Conservation (phyloP, 1,284 basidiomycete genomes). For the Cryptococcus amylolentus region DNA sequence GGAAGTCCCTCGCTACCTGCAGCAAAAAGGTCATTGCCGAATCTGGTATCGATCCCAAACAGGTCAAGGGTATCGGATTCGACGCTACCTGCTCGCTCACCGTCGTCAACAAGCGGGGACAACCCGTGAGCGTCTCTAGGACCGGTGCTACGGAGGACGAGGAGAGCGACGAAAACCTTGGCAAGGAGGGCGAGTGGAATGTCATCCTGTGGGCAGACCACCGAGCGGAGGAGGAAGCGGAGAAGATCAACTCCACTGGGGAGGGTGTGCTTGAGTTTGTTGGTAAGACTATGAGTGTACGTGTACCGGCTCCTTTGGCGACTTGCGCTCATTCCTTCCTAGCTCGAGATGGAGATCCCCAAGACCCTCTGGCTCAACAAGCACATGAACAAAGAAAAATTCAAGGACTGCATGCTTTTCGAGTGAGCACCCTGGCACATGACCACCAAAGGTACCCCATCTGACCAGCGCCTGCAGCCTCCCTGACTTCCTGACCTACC, state of each 20-base stretch:
- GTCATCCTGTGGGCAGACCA: slow-evolving; percentile 87
- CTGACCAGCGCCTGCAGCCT: slow-evolving; percentile 50
- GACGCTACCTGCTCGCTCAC: slow-evolving; percentile 97
- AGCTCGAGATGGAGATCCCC: slow-evolving; percentile 96
- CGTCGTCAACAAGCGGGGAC: slow-evolving; percentile 70
- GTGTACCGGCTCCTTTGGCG: slow-evolving; percentile 38
- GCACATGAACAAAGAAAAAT: slow-evolving; percentile 71
- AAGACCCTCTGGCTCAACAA: slow-evolving; percentile 96
- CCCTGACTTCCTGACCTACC: slow-evolving; percentile 93
- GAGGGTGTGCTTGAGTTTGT: slow-evolving; percentile 90
- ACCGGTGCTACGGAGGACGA: slow-evolving; percentile 18
- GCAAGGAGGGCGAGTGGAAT: slow-evolving; percentile 68
- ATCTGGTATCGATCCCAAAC: slow-evolving; percentile 60
- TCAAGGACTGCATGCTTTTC: slow-evolving; percentile 85
- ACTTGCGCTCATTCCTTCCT: slow-evolving; percentile 1
- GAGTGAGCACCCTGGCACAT: slow-evolving; percentile 55
- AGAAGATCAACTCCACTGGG: slow-evolving; percentile 79
- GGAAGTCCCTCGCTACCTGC: slow-evolving; percentile 69
- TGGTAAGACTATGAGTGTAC: slow-evolving; percentile 91
- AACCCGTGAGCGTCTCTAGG: slow-evolving; percentile 74
- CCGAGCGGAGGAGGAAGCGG: slow-evolving; percentile 86
- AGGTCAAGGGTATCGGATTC: slow-evolving; percentile 87
- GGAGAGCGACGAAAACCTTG: slow-evolving; percentile 47
- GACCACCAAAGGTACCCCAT: not conserved
- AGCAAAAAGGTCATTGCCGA: slow-evolving; percentile 64